Evolutionary conservation across 2,329 filamentous ascomycete genomes (phyloP).

Genomic region (Colletotrichum spinosum): DNA sequence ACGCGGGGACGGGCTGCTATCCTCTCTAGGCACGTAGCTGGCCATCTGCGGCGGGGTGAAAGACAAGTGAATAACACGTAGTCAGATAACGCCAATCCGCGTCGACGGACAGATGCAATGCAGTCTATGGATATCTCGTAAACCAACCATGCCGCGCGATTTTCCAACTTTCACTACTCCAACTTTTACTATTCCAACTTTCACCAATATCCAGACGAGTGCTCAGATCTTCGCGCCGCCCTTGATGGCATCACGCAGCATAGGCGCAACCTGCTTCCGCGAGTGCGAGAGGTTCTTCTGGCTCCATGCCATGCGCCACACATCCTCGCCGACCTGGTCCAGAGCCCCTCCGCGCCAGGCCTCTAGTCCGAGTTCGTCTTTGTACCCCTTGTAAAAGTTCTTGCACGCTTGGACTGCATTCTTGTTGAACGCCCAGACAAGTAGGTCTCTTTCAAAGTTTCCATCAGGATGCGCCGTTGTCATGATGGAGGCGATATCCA

Average conservation of each 20-base stretch:
- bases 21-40: no score
- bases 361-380: constrained; percentile 65
- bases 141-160: not conserved
- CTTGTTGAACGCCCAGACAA: constrained; percentile 72
- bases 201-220: not conserved
- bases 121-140: constrained; percentile 1
- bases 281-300: constrained; percentile 72
- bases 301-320: constrained; percentile 72
- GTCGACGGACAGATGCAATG: not conserved
- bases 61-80: not conserved
- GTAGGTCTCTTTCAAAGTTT: constrained; percentile 72
- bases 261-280: constrained; percentile 76
- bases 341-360: constrained; percentile 63
- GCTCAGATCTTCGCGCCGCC: constrained; percentile 4
- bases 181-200: not conserved
- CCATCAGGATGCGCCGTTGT: constrained; percentile 70
- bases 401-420: constrained; percentile 62
- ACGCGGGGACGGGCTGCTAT: no score
- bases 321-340: constrained; percentile 51
- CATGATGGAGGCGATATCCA: constrained; percentile 78
- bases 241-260: constrained; percentile 69
- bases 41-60: no score
- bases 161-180: not conserved
- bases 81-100: not conserved
- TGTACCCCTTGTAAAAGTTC: constrained; percentile 62